Evolutionary conservation across 164 flowering plant genomes (phyloP), one percentile per base, ranked within the genome.

Genomic region (Vitis riparia): DNA sequence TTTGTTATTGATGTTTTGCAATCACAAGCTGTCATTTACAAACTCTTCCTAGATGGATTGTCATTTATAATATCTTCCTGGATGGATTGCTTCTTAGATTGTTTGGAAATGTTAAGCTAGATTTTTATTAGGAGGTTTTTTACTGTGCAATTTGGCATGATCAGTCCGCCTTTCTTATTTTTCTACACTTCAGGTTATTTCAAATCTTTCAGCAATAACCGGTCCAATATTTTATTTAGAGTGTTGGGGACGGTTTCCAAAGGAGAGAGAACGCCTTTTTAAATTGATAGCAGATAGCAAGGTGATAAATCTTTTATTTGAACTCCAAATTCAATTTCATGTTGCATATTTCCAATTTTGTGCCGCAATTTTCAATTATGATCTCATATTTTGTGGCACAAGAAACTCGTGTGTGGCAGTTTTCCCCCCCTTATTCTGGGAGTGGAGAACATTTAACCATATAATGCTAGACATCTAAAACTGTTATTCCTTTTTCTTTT

Each of bases 181-280:
- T 49, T 11, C 17, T 16, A 55, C 51, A 2, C 48, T 79, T 53
- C 80, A 87, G 93, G 93, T 91, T 58, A 68, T 91, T 63, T 89
- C 93, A 77, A 91, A 91, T 78, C 83, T 85, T 73, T 82, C 97
- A 52, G 97, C 97, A 32, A 66, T 82, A 56, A 87, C 87, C 63
- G 81, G 81, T 5, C 91, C 93, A 27, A 65, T 91, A 55, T 80
- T 86, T 75, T 74, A 74, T 72, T 3, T 82, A 81, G 97, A 91
- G 65, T 82, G 87, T 49, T 91, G 97, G 96, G 91, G 88, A 49
- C 87, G 87, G 47, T 91, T 89, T 59, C 93, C 91, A 32, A 87
- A 74, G 66, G 97, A 91, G 70, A 89, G 96, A 67, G 76, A 77
- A 6, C 86, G 81, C 27, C 80, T 91, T 63, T 85, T 83, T 64